Base-by-base conservation (phyloP, 257 asterid species). In the Jasminum sambac region DNA sequence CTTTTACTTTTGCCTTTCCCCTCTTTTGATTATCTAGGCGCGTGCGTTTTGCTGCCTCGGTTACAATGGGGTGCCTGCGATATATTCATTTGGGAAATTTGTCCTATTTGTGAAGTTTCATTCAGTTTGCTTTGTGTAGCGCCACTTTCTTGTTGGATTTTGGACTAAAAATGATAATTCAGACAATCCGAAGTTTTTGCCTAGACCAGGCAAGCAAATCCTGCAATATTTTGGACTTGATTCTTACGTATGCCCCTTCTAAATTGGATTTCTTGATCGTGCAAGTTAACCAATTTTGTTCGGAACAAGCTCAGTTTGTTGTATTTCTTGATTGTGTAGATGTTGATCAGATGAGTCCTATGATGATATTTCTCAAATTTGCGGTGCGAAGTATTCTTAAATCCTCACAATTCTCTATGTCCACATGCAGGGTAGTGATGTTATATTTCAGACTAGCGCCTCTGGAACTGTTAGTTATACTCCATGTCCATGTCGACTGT, bases 401-500 rank as follows among this genome's bases (percentile, higher is more conserved):
- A 25, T 17, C 17, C 65, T 80, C 63, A 58, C 64, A 63, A 42
- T 70, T 17, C 1, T 76, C 14, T 79, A 19, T 76, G 50, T 76
- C 38, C 17, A 66, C 34, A 8, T 85, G 82, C 90, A 94, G 99
- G 91, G 92, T 8, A 74, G 69, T 78, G 89, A 77, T 69, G 41
- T 78, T 69, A 38, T 74, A 63, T 78, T 78, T 71, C 90, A 70
- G 78, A 72, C 80, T 46, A 85, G 77, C 76, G 66, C 92, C 21
- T 41, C 52, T 66, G 73, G 85, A 62, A 71, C 81, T 63, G 67
- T 68, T 55, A 74, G 80, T 66, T 64, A 62, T 60, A 76, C 80
- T 37, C 74, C 77, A 67, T 82, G 75, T 46, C 64, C 63, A 42
- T 74, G 72, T 43, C 66, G 74, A 55, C 82, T 42, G 66, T 79